Evolutionary conservation across 2,329 filamentous ascomycete genomes (phyloP).

Genomic region (Fusarium sp.): DNA sequence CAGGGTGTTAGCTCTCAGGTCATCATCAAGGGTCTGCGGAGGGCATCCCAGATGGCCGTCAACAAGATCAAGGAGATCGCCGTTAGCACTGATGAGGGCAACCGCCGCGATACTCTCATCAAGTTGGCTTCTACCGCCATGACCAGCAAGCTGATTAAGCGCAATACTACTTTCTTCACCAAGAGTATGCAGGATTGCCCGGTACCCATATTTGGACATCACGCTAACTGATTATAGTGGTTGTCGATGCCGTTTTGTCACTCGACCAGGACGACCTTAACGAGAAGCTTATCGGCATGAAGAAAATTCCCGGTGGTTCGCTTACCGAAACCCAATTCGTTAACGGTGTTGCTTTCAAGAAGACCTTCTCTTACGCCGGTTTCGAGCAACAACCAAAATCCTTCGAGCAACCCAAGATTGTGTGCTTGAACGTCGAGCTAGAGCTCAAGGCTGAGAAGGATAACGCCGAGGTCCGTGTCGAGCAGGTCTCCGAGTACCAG

Average conservation of each 20-base stretch:
- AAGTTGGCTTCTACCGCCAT: slow-evolving; percentile 96
- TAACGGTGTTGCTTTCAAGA: slow-evolving; percentile 99
- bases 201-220: neutral
- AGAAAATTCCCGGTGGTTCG: slow-evolving; percentile 97
- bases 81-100: slow-evolving; percentile 83
- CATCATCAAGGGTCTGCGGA: slow-evolving; percentile 95
- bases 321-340: slow-evolving; percentile 97
- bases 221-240: slow-evolving; percentile 74
- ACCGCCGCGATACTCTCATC: slow-evolving; percentile 86
- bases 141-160: slow-evolving; percentile 99
- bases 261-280: slow-evolving; percentile 97
- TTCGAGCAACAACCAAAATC: slow-evolving; percentile 99
- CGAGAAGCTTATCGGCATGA: slow-evolving; percentile 97
- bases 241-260: slow-evolving; percentile 94
- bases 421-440: slow-evolving; percentile 96
- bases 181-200: slow-evolving; percentile 74
- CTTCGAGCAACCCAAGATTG: slow-evolving; percentile 94
- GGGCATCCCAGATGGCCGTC: slow-evolving; percentile 88
- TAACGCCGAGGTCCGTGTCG: slow-evolving; percentile 97
- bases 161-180: slow-evolving; percentile 96
- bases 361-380: slow-evolving; percentile 98
- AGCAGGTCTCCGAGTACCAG: slow-evolving; percentile 99
- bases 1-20: slow-evolving; percentile 97
- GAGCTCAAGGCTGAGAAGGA: slow-evolving; percentile 99
- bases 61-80: slow-evolving; percentile 99